phyloP scores from a whole-genome alignment of 306 rosid species.

The Prunus mongolica region DNA sequence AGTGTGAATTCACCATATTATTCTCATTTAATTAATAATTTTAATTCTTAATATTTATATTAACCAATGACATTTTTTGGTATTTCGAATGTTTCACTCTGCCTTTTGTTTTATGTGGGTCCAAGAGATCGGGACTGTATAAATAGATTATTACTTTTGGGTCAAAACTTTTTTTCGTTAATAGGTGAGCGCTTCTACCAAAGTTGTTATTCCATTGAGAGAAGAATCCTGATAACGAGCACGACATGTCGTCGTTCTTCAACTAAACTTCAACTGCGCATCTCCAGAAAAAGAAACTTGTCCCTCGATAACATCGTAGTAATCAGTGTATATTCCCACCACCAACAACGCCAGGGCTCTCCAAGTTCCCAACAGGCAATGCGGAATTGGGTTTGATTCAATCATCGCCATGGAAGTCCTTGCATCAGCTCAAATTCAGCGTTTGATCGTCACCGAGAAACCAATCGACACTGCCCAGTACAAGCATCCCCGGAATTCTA shows the following conservation, averaged over 20 bases:
- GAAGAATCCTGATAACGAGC: background rate
- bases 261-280: background rate
- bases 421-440: background rate
- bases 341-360: no score
- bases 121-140: no score
- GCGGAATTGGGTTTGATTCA: background rate
- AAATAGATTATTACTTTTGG: no score
- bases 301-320: background rate
- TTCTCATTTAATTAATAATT: no score
- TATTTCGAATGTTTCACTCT: no score
- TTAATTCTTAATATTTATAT: no score
- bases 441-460: background rate
- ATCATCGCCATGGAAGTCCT: background rate
- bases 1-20: no score
- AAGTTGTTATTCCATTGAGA: background rate
- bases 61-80: no score
- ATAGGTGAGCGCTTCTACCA: background rate
- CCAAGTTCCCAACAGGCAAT: background rate
- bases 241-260: background rate
- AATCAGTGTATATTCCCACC: background rate
- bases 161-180: no score
- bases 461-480: constrained; percentile 1
- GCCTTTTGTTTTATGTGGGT: no score
- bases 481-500: background rate
- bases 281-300: background rate